Evolutionary conservation across 805 yeast genomes (phyloP), one percentile per base, ranked within the genome.

Genomic region (Monosporozyma yasuniensis): DNA sequence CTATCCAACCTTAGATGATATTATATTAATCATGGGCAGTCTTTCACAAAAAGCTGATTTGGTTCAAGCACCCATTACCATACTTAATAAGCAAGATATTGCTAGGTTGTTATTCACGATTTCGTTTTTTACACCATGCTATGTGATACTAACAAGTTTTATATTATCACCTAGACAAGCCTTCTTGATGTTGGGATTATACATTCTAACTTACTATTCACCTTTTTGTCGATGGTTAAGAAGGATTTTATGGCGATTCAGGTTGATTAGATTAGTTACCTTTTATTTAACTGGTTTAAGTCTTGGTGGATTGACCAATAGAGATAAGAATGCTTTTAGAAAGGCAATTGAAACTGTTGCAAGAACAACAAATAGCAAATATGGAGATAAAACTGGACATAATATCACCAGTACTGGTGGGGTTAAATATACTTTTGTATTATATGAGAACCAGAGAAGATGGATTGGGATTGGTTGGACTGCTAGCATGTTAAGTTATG

Each of bases 391-490:
- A 14, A 68, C 35, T 2, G 23, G 10, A 3, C 23, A 4, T 42
- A 11, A n/a, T 28, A 34, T 14, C 23, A 21, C 22, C 10, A 25
- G 16, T 11, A 14, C 46, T 9, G 53, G 48, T 51, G 74, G 78
- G n/a, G 88, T 87, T 21, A 70, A 90, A 50, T 93, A 90, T 67
- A 90, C 97, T 4, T 91, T 87, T 67, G 97, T 88, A 1, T 73
- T 93, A 10, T 90, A 83, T 66, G 99, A 91, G 65, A 91, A 91
- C 65, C 98, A 91, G 71, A 80, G 99, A 62, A 81, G 95, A 60
- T 91, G 99, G 99, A 74, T 91, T 38, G 98, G 97, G 12, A 87
- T 91, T 58, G 99, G 99, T 11, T 91, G 99, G 99, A 91, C 98
- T 0, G 75, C 95, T 14, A 89, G 89, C 61, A 74, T 93, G 63